These are phyloP conservation scores for Mucor mucedo DNA, from an alignment of 371 early-diverging fungal species.

Conservation along the genomic window DNA sequence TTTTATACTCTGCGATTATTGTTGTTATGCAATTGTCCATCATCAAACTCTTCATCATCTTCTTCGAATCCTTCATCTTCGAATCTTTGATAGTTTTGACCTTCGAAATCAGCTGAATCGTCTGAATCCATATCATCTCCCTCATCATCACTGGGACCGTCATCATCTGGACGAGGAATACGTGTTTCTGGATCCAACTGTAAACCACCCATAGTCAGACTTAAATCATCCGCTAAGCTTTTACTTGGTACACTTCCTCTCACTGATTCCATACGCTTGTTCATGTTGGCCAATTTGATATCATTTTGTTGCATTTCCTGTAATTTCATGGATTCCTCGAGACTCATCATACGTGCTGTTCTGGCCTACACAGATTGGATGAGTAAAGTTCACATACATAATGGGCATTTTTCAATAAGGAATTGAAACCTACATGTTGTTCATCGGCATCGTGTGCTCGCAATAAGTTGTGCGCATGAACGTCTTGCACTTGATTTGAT, in stretches of 20 bases:
- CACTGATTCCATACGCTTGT: constrained; percentile 30
- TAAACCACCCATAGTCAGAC: constrained; percentile 33
- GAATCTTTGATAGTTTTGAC: constrained; percentile 26
- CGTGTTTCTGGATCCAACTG: constrained; percentile 39
- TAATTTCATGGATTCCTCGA: constrained; percentile 45
- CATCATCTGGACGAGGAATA: constrained; percentile 39
- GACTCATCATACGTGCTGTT: constrained; percentile 34
- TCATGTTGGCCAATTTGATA: constrained; percentile 39
- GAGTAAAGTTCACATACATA: background rate
- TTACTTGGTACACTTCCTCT: constrained; percentile 18
- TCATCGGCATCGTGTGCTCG: constrained; percentile 13
- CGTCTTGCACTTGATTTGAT: constrained; percentile 13
- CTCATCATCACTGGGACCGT: constrained; percentile 22
- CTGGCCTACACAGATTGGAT: constrained; percentile 1
- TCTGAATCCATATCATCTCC: constrained; percentile 22
- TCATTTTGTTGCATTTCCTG: constrained; percentile 41
- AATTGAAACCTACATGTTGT: background rate
- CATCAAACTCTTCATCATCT: constrained; percentile 29
- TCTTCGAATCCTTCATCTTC: constrained; percentile 51
- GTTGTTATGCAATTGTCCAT: constrained; percentile 11
- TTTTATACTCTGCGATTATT: constrained; percentile 8
- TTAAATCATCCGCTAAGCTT: constrained; percentile 45
- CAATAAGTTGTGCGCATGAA: constrained; percentile 14
- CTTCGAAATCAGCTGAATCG: constrained; percentile 27
- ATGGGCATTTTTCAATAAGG: background rate